Conservation (phyloP, 2,329 filamentous ascomycete genomes). For the Chalaropsis ovoidea region DNA sequence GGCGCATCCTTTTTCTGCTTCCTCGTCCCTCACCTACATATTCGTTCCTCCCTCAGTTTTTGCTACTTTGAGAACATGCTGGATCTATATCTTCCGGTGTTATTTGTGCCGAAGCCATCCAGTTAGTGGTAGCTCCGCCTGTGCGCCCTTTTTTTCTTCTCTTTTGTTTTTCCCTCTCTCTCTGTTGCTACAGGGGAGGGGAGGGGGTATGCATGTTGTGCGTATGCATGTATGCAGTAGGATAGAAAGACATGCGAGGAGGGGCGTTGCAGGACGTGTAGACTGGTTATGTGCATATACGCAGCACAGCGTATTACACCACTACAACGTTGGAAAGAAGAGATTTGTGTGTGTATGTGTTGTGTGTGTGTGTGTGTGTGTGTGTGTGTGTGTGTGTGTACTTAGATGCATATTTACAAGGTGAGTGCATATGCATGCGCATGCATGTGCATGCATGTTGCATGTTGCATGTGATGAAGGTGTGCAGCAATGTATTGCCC, state of each 20-base stretch:
- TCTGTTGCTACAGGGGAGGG: too few relatives aligned
- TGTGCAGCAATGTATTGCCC: background rate
- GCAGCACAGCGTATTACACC: background rate
- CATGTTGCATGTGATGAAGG: background rate
- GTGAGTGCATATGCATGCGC: background rate
- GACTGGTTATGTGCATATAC: background rate
- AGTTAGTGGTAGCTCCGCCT: conserved; percentile 9
- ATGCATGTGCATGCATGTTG: background rate
- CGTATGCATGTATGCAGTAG: background rate
- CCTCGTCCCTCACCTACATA: background rate
- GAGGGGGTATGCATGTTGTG: too few relatives aligned
- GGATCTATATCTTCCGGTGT: conserved; percentile 11
- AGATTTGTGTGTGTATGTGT: background rate
- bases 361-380: background rate
- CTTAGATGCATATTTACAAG: too few relatives aligned
- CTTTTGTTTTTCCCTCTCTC: background rate
- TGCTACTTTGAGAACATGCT: conserved; percentile 12
- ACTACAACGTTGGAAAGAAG: background rate
- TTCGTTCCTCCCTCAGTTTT: background rate
- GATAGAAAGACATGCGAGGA: background rate
- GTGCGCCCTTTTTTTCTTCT: conserved; percentile 10
- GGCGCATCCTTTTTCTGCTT: background rate
- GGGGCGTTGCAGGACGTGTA: too few relatives aligned
- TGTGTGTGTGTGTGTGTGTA: background rate
- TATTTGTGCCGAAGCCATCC: conserved; percentile 11